Evolutionary conservation across 306 rosid genomes (phyloP), one percentile per base, ranked within the genome.

Genomic region (Biancaea sappan): DNA sequence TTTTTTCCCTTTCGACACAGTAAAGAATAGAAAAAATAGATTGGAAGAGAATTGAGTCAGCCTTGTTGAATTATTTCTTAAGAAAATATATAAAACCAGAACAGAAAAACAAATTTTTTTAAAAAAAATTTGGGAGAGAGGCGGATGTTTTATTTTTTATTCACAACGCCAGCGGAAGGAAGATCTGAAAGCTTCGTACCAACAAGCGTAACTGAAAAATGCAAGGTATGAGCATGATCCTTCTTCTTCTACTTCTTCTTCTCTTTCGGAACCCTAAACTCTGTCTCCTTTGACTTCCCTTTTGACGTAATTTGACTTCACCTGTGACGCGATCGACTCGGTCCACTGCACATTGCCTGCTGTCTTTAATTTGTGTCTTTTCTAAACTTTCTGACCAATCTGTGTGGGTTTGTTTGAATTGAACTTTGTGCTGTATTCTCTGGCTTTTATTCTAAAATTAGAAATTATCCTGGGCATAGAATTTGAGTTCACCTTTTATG

Each of bases 171-270:
- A 34, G 43, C 66, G n/a, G 28, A 62, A 62, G 54, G 79, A 86
- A 78, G 90, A 86, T 86, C 88, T 79, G 81, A 86, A 84, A 75
- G 76, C 75, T 66, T 74, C 21, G 54, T 56, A 53, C n/a, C 79
- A 53, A 64, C 70, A 66, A 35, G 48, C 56, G 19, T 68, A 52
- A 65, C 79, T 2, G 53, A 69, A 70, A 79, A 75, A 83, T 84
- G 88, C 86, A 79, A 86, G 90, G 90, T 81, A 81, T 46, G 57
- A 59, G 41, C 60, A n/a, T 58, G 21, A 47, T 70, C 62, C 11
- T 28, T 56, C 25, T 64, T 34, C 40, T 10, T 19, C 47, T 73
- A 2, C 67, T 19, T 31, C 37, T 40, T 22, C 35, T 56, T 25
- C 29, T 35, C 25, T 37, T 56, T 47, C 43, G 24, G 14, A 86